Evolutionary conservation across 257 asterid species (phyloP), one percentile per base, ranked within the genome.

Genomic region (Capsicum baccatum): DNA sequence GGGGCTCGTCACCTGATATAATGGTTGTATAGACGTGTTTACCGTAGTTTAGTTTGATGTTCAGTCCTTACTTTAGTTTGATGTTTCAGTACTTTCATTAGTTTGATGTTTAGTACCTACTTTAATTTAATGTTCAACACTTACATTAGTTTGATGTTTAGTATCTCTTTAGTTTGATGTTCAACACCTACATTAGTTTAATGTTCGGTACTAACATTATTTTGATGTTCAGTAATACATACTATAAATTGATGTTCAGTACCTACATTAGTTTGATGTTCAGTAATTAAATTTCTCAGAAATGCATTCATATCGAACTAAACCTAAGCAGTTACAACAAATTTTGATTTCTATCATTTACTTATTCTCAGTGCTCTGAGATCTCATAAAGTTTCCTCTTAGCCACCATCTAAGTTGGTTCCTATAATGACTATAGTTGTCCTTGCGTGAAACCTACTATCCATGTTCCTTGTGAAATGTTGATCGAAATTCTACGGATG

Each of bases 331-430:
- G 26, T 76, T 52, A 76, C 21, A 1, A 1, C 47, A 54, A 1
- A 26, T 52, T 8, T 76, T 13, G 81, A 13, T 13, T 52, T 52
- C 21, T 52, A 76, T 13, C 63, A 52, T 0, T 52, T 26, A 76
- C 48, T 26, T 76, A 39, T 21, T 76, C 81, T 76, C 42, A 52
- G 63, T 21, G 63, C 63, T 52, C 59, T 6, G 21, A 19, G 17
- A 74, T 50, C 62, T 74, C 80, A 54, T 13, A 50, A 39, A 39
- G 42, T 48, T 74, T 74, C 62, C 60, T 12, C 80, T 50, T 21
- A 74, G 59, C 59, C 42, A 73, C 42, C 80, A 73, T 48, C 42
- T 68, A 35, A 35, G 26, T 37, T 68, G 76, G 52, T 7, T 68
- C 26, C 13, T 37, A 37, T 14, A 8, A 68, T 9, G 26, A 37